phyloP scores from a whole-genome alignment of 2,329 filamentous ascomycete genomes.

The Berkeleyomyces basicola region DNA sequence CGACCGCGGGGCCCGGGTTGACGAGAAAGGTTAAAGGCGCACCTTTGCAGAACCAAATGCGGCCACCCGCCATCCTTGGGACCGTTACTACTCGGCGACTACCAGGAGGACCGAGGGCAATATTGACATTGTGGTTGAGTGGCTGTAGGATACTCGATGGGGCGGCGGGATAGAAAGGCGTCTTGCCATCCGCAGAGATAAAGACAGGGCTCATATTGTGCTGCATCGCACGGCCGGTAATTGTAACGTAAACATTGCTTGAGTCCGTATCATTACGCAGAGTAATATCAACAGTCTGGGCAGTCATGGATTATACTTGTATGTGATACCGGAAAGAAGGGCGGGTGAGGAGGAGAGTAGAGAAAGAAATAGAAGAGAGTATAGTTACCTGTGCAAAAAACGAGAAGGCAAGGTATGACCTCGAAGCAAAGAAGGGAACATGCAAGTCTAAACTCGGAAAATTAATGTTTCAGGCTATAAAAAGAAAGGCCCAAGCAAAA shows the following conservation, averaged over 20 bases:
- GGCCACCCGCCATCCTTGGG: conserved; percentile 51
- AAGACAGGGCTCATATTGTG: conserved; percentile 43
- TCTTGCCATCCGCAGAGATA: conserved; percentile 47
- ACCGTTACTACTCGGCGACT: conserved; percentile 43
- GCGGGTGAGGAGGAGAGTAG: too few relatives aligned
- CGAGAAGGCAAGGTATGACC: not conserved
- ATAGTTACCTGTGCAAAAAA: not conserved
- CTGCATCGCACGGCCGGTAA: conserved; percentile 48
- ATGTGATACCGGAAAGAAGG: conserved; percentile 9
- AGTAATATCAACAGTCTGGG: conserved; percentile 35
- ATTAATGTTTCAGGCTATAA: too few relatives aligned
- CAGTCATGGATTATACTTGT: conserved; percentile 17
- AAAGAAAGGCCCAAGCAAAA: too few relatives aligned
- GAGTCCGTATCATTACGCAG: conserved; percentile 50
- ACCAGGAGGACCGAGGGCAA: conserved; percentile 45
- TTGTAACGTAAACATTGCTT: conserved; percentile 44
- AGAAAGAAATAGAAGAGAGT: too few relatives aligned
- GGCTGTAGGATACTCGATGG: conserved; percentile 34
- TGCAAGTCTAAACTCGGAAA: not conserved
- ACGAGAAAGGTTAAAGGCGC: conserved; percentile 47
- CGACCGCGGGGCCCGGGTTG: conserved; percentile 55
- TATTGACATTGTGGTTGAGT: conserved; percentile 42
- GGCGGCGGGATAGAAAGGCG: conserved; percentile 46
- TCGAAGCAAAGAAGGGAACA: not conserved
- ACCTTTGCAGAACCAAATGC: conserved; percentile 54